These are phyloP conservation scores for Trypanosoma mega DNA, from an alignment of 208 protist species.

Conservation along the genomic window DNA sequence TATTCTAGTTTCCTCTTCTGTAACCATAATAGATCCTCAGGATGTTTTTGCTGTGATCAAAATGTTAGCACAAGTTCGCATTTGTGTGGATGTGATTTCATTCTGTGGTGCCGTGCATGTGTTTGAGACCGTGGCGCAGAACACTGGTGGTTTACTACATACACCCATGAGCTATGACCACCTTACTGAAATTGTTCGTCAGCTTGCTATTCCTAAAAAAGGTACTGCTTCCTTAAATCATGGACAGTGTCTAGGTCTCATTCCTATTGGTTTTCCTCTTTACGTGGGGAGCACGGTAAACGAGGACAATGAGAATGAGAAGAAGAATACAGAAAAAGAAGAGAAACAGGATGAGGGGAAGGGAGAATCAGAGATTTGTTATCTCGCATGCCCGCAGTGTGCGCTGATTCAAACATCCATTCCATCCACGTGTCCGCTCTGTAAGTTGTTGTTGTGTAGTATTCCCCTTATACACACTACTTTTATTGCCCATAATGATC, in stretches of 20 bases:
- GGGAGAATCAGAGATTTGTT: constrained; percentile 15
- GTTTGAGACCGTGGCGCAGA: constrained; percentile 49
- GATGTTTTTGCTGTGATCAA: constrained; percentile 73
- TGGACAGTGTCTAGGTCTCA: constrained; percentile 24
- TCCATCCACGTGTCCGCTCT: constrained; percentile 76
- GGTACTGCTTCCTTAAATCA: constrained; percentile 8
- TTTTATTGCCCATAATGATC: constrained; percentile 64
- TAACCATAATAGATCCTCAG: constrained; percentile 77
- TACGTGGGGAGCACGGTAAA: constrained; percentile 25
- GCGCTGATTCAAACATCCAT: constrained; percentile 63
- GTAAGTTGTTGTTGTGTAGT: constrained; percentile 71
- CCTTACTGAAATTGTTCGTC: constrained; percentile 47
- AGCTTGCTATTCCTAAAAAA: constrained; percentile 35
- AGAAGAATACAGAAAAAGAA: too few species aligned
- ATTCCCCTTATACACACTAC: constrained; percentile 59
- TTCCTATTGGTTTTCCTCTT: constrained; percentile 72
- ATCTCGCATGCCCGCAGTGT: constrained; percentile 78
- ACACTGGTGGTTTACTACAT: constrained; percentile 58
- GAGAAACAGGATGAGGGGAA: constrained; percentile 9
- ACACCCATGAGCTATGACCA: constrained; percentile 85
- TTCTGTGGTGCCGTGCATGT: constrained; percentile 82
- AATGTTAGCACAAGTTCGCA: constrained; percentile 36
- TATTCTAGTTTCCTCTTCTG: constrained; percentile 65
- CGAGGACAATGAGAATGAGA: background rate
- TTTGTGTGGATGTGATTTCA: constrained; percentile 66